Evolutionary conservation across 257 asterid species (phyloP).

Genomic region (Capsicum baccatum): DNA sequence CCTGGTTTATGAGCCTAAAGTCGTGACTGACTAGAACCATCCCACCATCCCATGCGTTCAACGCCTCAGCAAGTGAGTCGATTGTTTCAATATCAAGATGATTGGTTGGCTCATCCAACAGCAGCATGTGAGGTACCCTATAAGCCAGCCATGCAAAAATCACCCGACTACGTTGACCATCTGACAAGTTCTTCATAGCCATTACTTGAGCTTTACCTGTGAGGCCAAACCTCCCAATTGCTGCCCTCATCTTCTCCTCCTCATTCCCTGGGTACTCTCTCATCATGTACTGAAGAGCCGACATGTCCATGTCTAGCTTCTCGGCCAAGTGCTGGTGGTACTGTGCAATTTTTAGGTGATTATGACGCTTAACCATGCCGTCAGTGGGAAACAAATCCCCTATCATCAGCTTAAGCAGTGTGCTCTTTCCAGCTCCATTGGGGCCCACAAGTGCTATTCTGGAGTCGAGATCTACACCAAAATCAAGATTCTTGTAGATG

Average conservation of each 20-base stretch:
- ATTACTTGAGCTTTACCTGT: constrained; percentile 90
- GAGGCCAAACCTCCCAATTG: constrained; percentile 87
- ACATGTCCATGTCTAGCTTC: constrained; percentile 79
- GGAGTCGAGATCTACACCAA: constrained; percentile 96
- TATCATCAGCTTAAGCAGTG: constrained; percentile 92
- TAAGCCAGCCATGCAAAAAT: constrained; percentile 97
- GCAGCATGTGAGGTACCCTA: constrained; percentile 87
- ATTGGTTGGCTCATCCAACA: constrained; percentile 95
- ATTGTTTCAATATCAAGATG: constrained; percentile 97
- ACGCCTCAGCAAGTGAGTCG: constrained; percentile 91
- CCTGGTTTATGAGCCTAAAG: constrained; percentile 97
- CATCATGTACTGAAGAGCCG: constrained; percentile 78
- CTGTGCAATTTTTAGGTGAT: constrained; percentile 89
- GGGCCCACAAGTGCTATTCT: constrained; percentile 96
- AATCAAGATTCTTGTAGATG: constrained; percentile 84
- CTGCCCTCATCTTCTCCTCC: constrained; percentile 94
- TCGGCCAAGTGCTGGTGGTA: constrained; percentile 91
- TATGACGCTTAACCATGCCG: constrained; percentile 97
- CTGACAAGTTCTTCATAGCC: constrained; percentile 91
- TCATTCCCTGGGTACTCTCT: constrained; percentile 89
- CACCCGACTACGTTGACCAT: constrained; percentile 89
- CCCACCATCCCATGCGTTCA: constrained; percentile 98
- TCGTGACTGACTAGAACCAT: constrained; percentile 96
- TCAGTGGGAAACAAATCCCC: constrained; percentile 84
- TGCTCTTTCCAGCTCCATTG: constrained; percentile 97